Evolutionary conservation across 306 rosid species (phyloP).

Genomic region (Lathyrus sativus): DNA sequence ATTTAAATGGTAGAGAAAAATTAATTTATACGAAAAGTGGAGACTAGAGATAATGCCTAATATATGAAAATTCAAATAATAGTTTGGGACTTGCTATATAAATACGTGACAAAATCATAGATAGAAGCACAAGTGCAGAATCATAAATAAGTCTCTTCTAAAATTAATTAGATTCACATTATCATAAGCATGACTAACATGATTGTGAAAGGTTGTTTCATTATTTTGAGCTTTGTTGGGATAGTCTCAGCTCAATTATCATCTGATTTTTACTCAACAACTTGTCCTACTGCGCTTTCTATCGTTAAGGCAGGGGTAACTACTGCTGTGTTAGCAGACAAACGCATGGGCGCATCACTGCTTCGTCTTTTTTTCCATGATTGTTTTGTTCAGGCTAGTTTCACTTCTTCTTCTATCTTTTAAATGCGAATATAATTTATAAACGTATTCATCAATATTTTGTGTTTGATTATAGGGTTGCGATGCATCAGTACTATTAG

Average conservation of each 20-base stretch:
- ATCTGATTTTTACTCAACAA: conserved; percentile 44
- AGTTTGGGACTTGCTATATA: too few species aligned
- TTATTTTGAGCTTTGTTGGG: conserved; percentile 32
- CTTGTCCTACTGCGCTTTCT: conserved; percentile 63
- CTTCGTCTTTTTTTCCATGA: conserved; percentile 88
- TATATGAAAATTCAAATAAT: too few species aligned
- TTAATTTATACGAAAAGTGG: too few species aligned
- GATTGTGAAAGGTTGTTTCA: conserved; percentile 21
- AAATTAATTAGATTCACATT: too few species aligned
- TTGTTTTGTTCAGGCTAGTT: conserved; percentile 72
- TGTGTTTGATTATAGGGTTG: conserved; percentile 53
- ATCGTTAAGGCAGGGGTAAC: conserved; percentile 46
- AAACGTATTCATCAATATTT: not conserved
- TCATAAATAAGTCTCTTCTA: too few species aligned
- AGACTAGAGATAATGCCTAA: too few species aligned
- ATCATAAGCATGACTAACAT: not conserved
- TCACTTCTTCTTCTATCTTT: not conserved
- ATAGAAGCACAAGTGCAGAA: too few species aligned
- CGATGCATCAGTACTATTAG: conserved; percentile 65
- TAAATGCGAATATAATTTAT: too few species aligned
- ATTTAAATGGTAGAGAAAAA: too few species aligned
- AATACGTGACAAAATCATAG: too few species aligned
- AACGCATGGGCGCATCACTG: conserved; percentile 82
- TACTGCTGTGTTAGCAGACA: conserved; percentile 51
- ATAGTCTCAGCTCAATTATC: conserved; percentile 59